Conservation (phyloP, 305 asterid genomes). For the Ajuga reptans region DNA sequence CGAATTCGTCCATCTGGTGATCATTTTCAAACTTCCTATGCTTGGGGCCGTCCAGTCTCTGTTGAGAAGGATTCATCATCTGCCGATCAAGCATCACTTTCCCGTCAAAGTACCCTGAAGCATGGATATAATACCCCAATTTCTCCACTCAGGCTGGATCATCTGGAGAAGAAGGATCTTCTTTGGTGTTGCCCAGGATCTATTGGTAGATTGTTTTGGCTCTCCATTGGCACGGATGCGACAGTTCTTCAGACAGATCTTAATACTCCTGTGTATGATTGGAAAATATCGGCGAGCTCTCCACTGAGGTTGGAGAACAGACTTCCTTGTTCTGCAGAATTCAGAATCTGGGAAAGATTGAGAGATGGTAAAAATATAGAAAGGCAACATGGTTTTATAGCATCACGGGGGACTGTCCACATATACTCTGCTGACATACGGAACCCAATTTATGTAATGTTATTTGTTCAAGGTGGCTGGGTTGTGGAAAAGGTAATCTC, state of each 20-base stretch:
- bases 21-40: constrained; percentile 47
- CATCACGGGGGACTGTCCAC: constrained; percentile 77
- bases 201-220: constrained; percentile 74
- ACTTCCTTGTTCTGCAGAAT: constrained; percentile 85
- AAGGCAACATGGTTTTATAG: constrained; percentile 66
- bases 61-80: constrained; percentile 66
- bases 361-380: constrained; percentile 72
- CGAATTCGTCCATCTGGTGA: constrained; percentile 75
- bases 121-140: constrained; percentile 42
- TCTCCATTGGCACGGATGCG: constrained; percentile 80
- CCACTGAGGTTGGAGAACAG: constrained; percentile 92
- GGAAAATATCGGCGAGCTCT: constrained; percentile 88
- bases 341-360: constrained; percentile 63
- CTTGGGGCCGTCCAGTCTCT: constrained; percentile 83
- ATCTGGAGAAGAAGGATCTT: constrained; percentile 82
- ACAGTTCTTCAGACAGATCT: constrained; percentile 91
- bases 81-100: constrained; percentile 50
- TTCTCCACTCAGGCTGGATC: constrained; percentile 72
- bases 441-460: constrained; percentile 64
- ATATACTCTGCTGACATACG: constrained; percentile 83
- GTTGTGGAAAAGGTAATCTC: constrained; percentile 77
- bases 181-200: constrained; percentile 81
- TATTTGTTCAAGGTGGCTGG: constrained; percentile 88
- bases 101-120: constrained; percentile 65
- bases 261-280: constrained; percentile 83